Evolutionary conservation across 257 asterid genomes (phyloP), one percentile per base, ranked within the genome.

Genomic region (Eucommia ulmoides): DNA sequence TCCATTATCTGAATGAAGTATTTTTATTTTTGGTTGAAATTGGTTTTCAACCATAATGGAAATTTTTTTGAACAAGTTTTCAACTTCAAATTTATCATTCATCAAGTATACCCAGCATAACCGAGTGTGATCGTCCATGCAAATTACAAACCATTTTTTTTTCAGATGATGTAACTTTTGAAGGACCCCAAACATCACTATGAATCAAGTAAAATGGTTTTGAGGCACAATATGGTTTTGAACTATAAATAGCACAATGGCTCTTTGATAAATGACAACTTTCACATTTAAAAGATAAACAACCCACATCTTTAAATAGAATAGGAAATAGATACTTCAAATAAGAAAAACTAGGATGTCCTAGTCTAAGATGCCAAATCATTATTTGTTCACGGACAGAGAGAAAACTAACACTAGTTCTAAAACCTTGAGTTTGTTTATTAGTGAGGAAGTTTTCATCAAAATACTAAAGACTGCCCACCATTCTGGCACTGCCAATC

Each of bases 181-280:
- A 55, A 19, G 25, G 61, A 2, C 21, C 61, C 47, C 60, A 55
- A 3, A 24, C 45, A 55, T 55, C 44, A 12, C 29, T 55, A 22
- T 41, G 52, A 19, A 55, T 46, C 16, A 55, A 41, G 1, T 24
- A 44, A 23, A 45, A 55, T 17, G 26, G 45, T 45, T 24, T 55
- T 18, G 25, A 17, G n/a, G 47, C 54, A 15, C 10, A 24, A 19
- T 56, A 49, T 8, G 44, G 21, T 33, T 56, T 38, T 17, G 53
- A 14, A 15, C 5, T 7, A 48, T 18, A 56, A 20, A 35, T 17
- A 19, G 48, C 14, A 1, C 38, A 6, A 20, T 7, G 44, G 15
- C 16, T 23, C 22, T 51, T 56, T 24, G 45, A 41, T 44, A 7
- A 56, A 18, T 20, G 19, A 47, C 33, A 56, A 33, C 44, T 19